Conservation (phyloP, 1,284 basidiomycete species). For the Phenoliferia sp. region DNA sequence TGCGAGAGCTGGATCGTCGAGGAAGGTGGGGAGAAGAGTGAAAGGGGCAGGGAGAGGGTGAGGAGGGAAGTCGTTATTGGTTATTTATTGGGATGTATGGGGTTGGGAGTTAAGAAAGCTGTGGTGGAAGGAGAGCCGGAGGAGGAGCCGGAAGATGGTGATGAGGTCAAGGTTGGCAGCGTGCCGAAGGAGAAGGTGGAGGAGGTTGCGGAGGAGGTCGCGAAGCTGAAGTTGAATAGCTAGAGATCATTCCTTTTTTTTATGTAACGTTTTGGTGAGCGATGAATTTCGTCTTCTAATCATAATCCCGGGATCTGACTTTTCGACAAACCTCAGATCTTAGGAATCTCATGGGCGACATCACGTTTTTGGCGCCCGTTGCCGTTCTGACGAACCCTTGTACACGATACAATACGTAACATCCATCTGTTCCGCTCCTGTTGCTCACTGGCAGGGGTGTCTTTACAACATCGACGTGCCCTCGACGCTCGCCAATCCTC, state of each 20-base stretch:
- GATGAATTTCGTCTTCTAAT: no score
- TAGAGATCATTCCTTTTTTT: background rate
- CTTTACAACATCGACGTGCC: no score
- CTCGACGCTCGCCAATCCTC: no score
- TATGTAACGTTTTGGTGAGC: no score
- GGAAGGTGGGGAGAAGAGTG: constrained; percentile 16
- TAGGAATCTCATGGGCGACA: no score
- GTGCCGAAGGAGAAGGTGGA: background rate
- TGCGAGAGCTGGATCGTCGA: constrained; percentile 19
- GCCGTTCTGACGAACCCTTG: no score
- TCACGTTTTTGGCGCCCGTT: no score
- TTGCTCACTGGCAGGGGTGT: no score
- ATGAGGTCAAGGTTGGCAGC: background rate
- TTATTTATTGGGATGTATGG: constrained; percentile 31
- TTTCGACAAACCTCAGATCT: no score
- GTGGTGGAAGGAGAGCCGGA: background rate
- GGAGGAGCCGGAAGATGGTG: background rate
- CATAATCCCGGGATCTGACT: no score
- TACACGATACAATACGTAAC: no score
- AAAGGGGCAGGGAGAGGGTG: constrained; percentile 22
- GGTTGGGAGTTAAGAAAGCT: constrained; percentile 26
- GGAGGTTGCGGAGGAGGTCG: background rate
- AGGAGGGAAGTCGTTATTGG: constrained; percentile 26
- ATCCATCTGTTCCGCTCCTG: no score
- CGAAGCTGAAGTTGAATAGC: background rate